Evolutionary conservation across 164 flowering plant species (phyloP).

Genomic region (Macadamia tetraphylla): DNA sequence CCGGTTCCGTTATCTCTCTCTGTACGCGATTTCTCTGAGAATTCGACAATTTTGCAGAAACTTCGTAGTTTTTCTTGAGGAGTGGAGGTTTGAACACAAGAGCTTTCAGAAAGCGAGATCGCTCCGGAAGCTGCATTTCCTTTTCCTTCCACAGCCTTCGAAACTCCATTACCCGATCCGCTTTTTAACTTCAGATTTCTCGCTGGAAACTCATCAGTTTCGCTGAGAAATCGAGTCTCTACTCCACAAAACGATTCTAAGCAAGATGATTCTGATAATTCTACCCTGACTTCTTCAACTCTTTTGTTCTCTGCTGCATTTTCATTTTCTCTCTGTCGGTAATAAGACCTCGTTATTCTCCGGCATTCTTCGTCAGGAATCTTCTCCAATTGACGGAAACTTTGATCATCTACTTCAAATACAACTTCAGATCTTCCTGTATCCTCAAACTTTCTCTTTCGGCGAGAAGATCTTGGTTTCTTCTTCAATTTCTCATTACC

Average conservation of each 20-base stretch:
- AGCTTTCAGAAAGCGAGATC: slow-evolving; percentile 25
- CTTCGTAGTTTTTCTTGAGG: background rate
- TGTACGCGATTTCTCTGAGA: background rate
- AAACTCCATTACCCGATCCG: background rate
- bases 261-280: slow-evolving; percentile 35
- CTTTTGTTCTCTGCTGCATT: slow-evolving; percentile 5
- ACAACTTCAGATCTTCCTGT: slow-evolving; percentile 8
- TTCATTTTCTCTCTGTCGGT: slow-evolving; percentile 12
- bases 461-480: slow-evolving; percentile 9
- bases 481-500: slow-evolving; percentile 5
- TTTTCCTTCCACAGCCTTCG: slow-evolving; percentile 10
- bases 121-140: slow-evolving; percentile 19
- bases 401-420: slow-evolving; percentile 1
- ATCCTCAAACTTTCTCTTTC: slow-evolving; percentile 20
- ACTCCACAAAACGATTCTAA: slow-evolving; percentile 34
- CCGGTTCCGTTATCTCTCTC: background rate
- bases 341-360: slow-evolving; percentile 35
- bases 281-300: slow-evolving; percentile 10
- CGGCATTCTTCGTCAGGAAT: slow-evolving; percentile 11
- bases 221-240: slow-evolving; percentile 1
- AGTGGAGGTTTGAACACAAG: slow-evolving; percentile 18
- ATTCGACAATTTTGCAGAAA: slow-evolving; percentile 5
- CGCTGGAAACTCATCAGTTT: slow-evolving; percentile 4
- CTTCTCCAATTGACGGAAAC: slow-evolving; percentile 2
- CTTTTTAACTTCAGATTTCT: slow-evolving; percentile 12